Base-by-base conservation (phyloP, 306 rosid species). In the Vigna mungo region DNA sequence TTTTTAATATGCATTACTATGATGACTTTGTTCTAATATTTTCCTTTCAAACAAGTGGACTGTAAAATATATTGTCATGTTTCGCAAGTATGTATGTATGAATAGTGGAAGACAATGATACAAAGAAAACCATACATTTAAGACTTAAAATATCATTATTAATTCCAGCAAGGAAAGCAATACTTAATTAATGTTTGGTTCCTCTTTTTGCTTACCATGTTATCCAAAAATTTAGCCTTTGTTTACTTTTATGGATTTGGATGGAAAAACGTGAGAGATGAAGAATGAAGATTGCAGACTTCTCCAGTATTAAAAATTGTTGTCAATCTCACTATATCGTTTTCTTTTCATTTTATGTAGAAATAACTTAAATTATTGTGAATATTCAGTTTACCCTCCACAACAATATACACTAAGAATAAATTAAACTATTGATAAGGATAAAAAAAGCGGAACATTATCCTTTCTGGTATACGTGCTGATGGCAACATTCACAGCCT, bases 91-190 rank as follows among this genome's bases (percentile, higher is more conserved):
- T 54, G 44, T 20, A 74, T 55, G 39, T 53, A 65, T 53, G 39
- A 68, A 37, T 37, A 34, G 30, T 46, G 36, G 46, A 27, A 9
- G 43, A 61, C 18, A 61, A 63, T 34, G 51, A 21, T 49, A 49
- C 25, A 46, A 18, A 36, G 36, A 60, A 43, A 71, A 61, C n/a
- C 27, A 52, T 23, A 41, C 14, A 39, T 72, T 53, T 62, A 58
- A 25, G 68, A 80, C 74, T 30, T 25, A 16, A 72, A 72, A 23
- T 71, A 49, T 51, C 47, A 37, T 39, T 62, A 67, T 58, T 58
- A 27, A 60, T 49, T 79, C 88, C 81, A 84, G 87, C 82, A 87
- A 83, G 89, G 54, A 75, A 84, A 90, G 81, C 43, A 72, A 84
- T 48, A 16, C 39, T 17, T 16, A 10, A 27, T 17, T 16, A 10